These are phyloP conservation scores for Rhypophila decipiens DNA, from an alignment of 495 filamentous ascomycete genomes.

Conservation along the genomic window DNA sequence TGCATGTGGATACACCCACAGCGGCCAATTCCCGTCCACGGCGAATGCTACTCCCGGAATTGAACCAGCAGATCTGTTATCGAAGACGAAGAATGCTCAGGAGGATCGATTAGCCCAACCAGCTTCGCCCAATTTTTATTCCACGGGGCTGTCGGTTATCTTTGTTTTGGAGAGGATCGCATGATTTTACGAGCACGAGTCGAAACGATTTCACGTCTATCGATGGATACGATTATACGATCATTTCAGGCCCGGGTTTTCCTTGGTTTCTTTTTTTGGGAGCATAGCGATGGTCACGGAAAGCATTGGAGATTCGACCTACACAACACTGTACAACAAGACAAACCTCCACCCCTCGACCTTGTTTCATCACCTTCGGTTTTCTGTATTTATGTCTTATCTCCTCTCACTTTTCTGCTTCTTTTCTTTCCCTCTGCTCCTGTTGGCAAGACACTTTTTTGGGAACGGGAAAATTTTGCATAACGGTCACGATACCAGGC, in stretches of 20 bases:
- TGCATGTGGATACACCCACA: too few species aligned
- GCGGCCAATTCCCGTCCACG: conserved; percentile 7
- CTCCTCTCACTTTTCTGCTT: too few species aligned
- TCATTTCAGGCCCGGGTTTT: neutral
- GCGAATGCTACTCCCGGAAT: conserved; percentile 17
- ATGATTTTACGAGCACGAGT: neutral
- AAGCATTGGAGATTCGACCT: conserved; percentile 16
- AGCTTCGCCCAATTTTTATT: neutral
- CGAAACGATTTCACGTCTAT: neutral
- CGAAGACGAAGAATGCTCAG: conserved; percentile 18
- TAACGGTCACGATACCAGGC: conserved; percentile 27
- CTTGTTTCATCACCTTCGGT: neutral
- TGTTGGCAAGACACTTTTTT: conserved; percentile 3
- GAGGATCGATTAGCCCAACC: neutral
- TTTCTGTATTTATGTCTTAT: too few species aligned
- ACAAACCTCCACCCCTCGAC: conserved; percentile 5
- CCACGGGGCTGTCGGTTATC: neutral
- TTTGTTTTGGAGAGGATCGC: neutral
- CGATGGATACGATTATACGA: neutral
- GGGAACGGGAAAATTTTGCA: conserved; percentile 14
- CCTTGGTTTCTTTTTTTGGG: conserved; percentile 3
- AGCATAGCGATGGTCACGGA: conserved; percentile 19
- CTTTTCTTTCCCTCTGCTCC: conserved; percentile 5
- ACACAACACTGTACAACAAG: conserved; percentile 12
- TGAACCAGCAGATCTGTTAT: conserved; percentile 20